A percentile compares a stretch with the other conserved stretches of the same genome.
Evolutionary conservation across 441 rosid genomes (phyloP).

Genomic region (Jatropha multifida): DNA sequence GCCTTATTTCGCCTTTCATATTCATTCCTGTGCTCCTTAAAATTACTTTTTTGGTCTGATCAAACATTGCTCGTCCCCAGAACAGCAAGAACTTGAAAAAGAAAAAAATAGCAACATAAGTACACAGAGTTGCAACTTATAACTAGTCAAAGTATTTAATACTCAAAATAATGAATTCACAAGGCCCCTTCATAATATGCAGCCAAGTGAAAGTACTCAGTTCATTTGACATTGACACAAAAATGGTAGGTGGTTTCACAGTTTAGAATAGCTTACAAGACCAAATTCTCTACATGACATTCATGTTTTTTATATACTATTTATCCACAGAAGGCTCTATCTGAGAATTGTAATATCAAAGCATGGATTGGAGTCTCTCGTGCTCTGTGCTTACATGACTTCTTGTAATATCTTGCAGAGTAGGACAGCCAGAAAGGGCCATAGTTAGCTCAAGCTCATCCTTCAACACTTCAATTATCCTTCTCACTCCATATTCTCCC

Average conservation of each 20-base stretch:
- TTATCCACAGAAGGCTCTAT: neutral
- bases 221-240: neutral
- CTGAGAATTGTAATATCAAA: slow-evolving; percentile 21
- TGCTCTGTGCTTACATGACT: slow-evolving; percentile 38
- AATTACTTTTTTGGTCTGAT: no score
- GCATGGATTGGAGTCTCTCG: slow-evolving; percentile 40
- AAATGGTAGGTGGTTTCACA: neutral
- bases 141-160: neutral
- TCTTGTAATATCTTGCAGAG: slow-evolving; percentile 56
- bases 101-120: no score
- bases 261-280: neutral
- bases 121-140: neutral
- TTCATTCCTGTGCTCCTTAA: neutral
- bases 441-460: slow-evolving; percentile 75
- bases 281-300: neutral
- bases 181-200: neutral
- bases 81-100: no score
- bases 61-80: no score
- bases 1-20: no score
- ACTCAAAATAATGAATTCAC: neutral
- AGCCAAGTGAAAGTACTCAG: neutral
- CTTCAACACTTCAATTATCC: slow-evolving; percentile 65
- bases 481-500: slow-evolving; percentile 67
- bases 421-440: slow-evolving; percentile 78
- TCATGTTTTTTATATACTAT: neutral